These are phyloP conservation scores for Calonectria naviculata DNA, from an alignment of 2,329 filamentous ascomycete genomes.

Conservation along the genomic window DNA sequence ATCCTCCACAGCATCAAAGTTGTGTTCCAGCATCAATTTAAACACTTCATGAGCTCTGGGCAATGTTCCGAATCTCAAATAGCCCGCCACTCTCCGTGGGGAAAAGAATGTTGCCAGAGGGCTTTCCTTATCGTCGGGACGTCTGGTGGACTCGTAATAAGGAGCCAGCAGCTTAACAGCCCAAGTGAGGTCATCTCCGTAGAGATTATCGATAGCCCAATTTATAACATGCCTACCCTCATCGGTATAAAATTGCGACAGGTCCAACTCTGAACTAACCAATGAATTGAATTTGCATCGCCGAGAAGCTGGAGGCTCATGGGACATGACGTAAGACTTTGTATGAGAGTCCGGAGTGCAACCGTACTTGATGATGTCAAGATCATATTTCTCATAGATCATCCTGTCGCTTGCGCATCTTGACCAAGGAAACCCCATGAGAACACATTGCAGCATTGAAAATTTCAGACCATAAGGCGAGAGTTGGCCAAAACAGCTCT, in stretches of 20 bases:
- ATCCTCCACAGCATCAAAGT: background rate
- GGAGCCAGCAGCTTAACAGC: background rate
- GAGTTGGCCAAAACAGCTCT: background rate
- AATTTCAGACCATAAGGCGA: background rate
- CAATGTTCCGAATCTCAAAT: constrained; percentile 10
- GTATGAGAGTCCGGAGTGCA: background rate
- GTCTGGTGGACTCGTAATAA: background rate
- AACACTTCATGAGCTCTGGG: background rate
- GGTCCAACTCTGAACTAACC: background rate
- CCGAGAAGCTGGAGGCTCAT: too few species aligned
- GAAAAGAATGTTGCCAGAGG: constrained; percentile 1
- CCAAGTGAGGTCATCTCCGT: background rate
- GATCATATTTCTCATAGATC: background rate
- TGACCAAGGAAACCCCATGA: background rate
- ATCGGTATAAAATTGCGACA: background rate
- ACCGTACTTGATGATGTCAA: background rate
- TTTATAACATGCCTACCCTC: background rate
- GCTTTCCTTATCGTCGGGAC: background rate
- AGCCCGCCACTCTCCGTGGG: background rate
- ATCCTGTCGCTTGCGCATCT: background rate
- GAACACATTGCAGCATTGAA: constrained; percentile 14
- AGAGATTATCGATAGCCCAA: constrained; percentile 12
- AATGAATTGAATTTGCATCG: background rate
- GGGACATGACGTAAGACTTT: too few species aligned
- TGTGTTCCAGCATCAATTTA: background rate